phyloP scores from a whole-genome alignment of 805 yeast species.

The Candida oleophila region DNA sequence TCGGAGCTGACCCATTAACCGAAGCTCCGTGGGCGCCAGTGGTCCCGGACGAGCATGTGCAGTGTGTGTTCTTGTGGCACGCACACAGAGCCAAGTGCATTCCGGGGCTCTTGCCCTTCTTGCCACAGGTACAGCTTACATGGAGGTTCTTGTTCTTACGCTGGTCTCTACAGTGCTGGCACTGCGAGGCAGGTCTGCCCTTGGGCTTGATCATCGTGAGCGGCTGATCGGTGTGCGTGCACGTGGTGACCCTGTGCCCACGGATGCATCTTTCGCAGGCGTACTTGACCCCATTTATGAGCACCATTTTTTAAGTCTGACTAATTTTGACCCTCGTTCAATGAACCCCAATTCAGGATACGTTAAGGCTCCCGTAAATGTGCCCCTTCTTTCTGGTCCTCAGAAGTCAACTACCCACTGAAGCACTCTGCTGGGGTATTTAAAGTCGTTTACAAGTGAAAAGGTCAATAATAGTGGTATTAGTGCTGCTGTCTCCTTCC shows the following conservation, averaged over 20 bases:
- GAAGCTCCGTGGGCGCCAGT: background rate
- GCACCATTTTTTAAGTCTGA: slow-evolving; percentile 84
- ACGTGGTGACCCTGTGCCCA: slow-evolving; percentile 93
- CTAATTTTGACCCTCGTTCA: no score
- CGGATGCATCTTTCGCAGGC: slow-evolving; percentile 96
- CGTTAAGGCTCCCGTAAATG: no score
- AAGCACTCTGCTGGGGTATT: background rate
- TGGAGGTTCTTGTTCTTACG: slow-evolving; percentile 68
- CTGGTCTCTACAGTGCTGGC: slow-evolving; percentile 79
- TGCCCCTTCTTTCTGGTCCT: background rate
- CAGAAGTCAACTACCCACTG: background rate
- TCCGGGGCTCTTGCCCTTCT: slow-evolving; percentile 43
- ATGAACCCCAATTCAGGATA: background rate
- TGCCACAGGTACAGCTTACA: slow-evolving; percentile 68
- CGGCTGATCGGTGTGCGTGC: slow-evolving; percentile 90
- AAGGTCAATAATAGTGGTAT: no score
- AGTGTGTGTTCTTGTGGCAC: slow-evolving; percentile 39
- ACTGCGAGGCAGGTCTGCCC: slow-evolving; percentile 93
- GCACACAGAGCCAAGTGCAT: slow-evolving; percentile 35
- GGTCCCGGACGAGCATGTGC: slow-evolving; percentile 34
- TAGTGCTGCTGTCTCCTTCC: no score
- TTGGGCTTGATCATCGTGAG: slow-evolving; percentile 92
- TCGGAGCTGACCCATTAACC: background rate
- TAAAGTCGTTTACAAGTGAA: no score
- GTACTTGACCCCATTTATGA: slow-evolving; percentile 88